Evolutionary conservation across 306 rosid species (phyloP), one percentile per base, ranked within the genome.

Genomic region (Rosa rugosa): DNA sequence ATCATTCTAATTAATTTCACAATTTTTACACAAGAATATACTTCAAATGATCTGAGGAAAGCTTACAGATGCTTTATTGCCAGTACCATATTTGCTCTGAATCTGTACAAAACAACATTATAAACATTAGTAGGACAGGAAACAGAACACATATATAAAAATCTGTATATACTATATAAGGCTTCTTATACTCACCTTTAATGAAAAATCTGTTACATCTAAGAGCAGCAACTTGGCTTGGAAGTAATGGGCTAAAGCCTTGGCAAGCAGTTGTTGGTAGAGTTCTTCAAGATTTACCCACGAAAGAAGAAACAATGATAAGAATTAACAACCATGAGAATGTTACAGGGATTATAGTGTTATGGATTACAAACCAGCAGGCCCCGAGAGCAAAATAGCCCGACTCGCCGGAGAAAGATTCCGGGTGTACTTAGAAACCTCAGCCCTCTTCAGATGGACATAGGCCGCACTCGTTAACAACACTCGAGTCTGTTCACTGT

Each of bases 341-440:
- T 34, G 27, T 20, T 67, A 60, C 47, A 45, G 22, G 4, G 1
- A 46, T 23, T 12, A 63, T 18, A 34, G 11, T 20, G 27, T 22
- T 44, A 44, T 51, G 75, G 47, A 62, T 10, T 62, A 79, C 82
- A 80, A 77, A 95, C 98, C 98, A 42, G 98, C 89, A 53, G 98
- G 98, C 25, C 99, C 99, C 2, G 99, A 96, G 45, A 93, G 98
- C 84, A 96, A 79, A 85, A 96, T 93, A 45, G 98, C 92, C 50
- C 94, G 86, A 78, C 98, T 96, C 18, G 97, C 98, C n/a, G 99
- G 99, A 77, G 97, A 85, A 57, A 96, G 98, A 77, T 96, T 96
- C 13, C 99, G 93, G 0, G 98, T 91, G 77, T 87, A 81, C 81
- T 89, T 96, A 0, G 91, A 96, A 84, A 91, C 93, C 65, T 96